A percentile compares a stretch with the other conserved stretches of the same genome.
Conservation (phyloP, 2,329 filamentous ascomycete species). For the Aureobasidium namibiae region DNA sequence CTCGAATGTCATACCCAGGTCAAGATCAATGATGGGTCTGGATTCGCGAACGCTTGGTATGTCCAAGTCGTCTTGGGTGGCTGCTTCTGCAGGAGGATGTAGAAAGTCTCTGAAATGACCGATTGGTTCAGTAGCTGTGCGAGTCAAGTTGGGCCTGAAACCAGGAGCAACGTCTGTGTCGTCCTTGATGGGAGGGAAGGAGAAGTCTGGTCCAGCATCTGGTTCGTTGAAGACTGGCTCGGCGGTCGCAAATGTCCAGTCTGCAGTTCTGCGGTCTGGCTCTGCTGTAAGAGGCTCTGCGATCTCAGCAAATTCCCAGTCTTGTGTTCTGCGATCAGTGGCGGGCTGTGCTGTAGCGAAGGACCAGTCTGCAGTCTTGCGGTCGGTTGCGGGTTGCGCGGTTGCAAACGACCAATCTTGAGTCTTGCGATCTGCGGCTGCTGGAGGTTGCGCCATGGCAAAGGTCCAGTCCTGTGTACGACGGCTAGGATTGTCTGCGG, state of each 20-base stretch:
- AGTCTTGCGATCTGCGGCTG: constrained; percentile 15
- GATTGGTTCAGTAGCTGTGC: constrained; percentile 33
- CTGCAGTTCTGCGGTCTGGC: constrained; percentile 36
- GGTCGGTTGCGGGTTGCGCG: constrained; percentile 25
- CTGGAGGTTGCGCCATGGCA: constrained; percentile 30
- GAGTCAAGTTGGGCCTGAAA: constrained; percentile 33
- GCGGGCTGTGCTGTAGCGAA: constrained; percentile 38
- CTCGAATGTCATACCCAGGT: constrained; percentile 25
- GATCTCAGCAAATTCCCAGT: constrained; percentile 39
- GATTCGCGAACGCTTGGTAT: constrained; percentile 28
- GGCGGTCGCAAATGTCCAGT: constrained; percentile 36
- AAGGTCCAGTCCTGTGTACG: constrained; percentile 43
- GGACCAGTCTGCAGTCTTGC: constrained; percentile 39
- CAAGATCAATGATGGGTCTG: constrained; percentile 39
- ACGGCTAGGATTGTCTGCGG: constrained; percentile 29
- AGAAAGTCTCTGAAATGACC: constrained; percentile 32
- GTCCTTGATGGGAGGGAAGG: constrained; percentile 13
- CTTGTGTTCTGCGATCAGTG: constrained; percentile 35
- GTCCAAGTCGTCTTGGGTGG: constrained; percentile 20
- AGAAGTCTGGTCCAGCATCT: constrained; percentile 14
- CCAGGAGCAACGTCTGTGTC: constrained; percentile 23
- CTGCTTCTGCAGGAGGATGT: constrained; percentile 16
- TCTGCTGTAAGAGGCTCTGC: constrained; percentile 28
- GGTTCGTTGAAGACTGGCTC: constrained; percentile 20
- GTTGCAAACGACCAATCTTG: constrained; percentile 47